Evolutionary conservation across 2,329 filamentous ascomycete genomes (phyloP), one percentile per base, ranked within the genome.

Genomic region (Decorospora gaudefroyi): DNA sequence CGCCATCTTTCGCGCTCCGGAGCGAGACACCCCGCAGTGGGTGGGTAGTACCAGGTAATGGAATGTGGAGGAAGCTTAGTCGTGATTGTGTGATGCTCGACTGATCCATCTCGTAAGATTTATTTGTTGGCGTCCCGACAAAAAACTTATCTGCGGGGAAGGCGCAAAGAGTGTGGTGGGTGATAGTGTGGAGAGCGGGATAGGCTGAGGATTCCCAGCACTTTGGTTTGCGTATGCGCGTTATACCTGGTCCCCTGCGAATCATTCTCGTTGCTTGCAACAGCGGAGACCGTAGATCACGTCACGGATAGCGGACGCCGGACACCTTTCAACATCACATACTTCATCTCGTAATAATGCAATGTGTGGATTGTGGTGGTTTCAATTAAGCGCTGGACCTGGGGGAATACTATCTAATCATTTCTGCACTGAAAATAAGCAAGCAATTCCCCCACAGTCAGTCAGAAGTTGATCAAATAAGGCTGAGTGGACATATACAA

Each of bases 351-450:
- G 62, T 67, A 69, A 67, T 65, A 26, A 18, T 25, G 13, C 18
- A 27, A 27, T 34, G 32, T 53, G 42, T 57, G 54, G 43, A 60
- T 46, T 51, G 46, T 49, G 40, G n/a, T n/a, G 48, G 42, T 62
- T 59, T 59, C 48, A 42, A 67, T 68, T 69, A 67, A 55, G 64
- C 57, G 57, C 59, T 62, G 61, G n/a, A 62, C 57, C 58, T 61
- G 57, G 56, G 58, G 50, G 42, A 49, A 53, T 51, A 35, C 22
- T 62, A 44, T 64, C 61, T 67, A 62, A 49, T 51, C 51, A 42
- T 41, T 29, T 35, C 39, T 36, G 21, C 38, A 52, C 57, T 63
- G 56, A 58, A 55, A 57, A 63, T 61, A 62, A 59, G 60, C 64
- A 61, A 53, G 43, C 55, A 15, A 33, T 39, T 39, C 31, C 43